phyloP scores from a whole-genome alignment of 352 stramenopile genomes.

The Nothophytophthora sp. region DNA sequence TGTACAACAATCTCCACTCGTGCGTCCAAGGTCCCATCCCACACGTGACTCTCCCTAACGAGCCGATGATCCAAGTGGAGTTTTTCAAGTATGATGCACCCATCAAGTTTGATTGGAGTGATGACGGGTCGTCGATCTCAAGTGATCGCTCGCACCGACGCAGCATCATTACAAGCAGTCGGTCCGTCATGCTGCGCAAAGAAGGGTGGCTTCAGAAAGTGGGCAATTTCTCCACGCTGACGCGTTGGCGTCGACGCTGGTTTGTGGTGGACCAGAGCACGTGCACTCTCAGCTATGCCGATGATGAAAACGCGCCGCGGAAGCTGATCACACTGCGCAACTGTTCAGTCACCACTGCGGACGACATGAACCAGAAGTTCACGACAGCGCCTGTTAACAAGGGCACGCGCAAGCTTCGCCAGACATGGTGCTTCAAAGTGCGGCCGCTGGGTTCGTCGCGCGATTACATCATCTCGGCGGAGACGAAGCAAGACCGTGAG shows the following conservation, averaged over 20 bases:
- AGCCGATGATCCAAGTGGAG: constrained; percentile 74
- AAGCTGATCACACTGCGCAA: constrained; percentile 77
- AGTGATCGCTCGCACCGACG: constrained; percentile 44
- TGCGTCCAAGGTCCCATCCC: constrained; percentile 73
- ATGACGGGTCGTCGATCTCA: constrained; percentile 16
- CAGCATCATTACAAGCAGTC: constrained; percentile 55
- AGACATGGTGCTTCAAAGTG: constrained; percentile 84
- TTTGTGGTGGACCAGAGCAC: constrained; percentile 82
- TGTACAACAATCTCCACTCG: constrained; percentile 82
- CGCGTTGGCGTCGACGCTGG: constrained; percentile 75
- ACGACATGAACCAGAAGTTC: constrained; percentile 87
- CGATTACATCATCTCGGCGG: constrained; percentile 81
- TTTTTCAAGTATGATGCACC: constrained; percentile 58
- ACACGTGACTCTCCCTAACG: constrained; percentile 66
- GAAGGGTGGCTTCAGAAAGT: constrained; percentile 87
- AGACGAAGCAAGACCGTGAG: constrained; percentile 90
- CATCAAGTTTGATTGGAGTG: constrained; percentile 81
- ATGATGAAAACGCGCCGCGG: constrained; percentile 61
- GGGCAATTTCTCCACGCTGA: constrained; percentile 69
- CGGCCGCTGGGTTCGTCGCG: constrained; percentile 59
- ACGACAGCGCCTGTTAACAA: constrained; percentile 78
- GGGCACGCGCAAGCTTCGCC: constrained; percentile 67
- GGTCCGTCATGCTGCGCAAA: constrained; percentile 66
- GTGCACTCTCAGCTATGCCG: constrained; percentile 79
- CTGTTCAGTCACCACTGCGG: constrained; percentile 67